Base-by-base conservation (phyloP, 2,329 filamentous ascomycete genomes). In the Cladosporium sp. region DNA sequence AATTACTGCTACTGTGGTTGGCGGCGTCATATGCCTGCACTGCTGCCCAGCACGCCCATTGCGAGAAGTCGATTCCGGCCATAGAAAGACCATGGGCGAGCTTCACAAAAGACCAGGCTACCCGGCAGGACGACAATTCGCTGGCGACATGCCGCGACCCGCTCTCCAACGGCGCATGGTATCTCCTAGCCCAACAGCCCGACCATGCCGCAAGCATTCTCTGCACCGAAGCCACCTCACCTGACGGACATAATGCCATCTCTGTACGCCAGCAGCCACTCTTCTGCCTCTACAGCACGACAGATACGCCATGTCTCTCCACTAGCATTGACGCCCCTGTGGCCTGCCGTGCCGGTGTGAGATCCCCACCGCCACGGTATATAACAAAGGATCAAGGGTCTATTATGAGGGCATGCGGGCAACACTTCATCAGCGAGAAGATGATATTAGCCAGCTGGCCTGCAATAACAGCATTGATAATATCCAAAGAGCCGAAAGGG, bases 141-240 rank as follows among this genome's bases (percentile, higher is more conserved):
- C 15, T 52, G 49, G 34, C 25, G 36, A 54, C 51, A 17, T 20
- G 10, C 9, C 15, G 17, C 25, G 39, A 25, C 39, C 51, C 39
- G 39, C 39, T 45, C 39, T 45, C 39, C 17, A 36, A 35, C 25
- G 39, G 37, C 51, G 39, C 51, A 25, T 35, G 19, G 15, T 45
- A 28, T 34, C 51, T 54, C 37, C 51, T 54, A 45, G 51, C 28
- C 51, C 42, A 39, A 15, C 37, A 35, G 51, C 51, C 51, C 37
- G 51, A 54, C 36, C 20, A 17, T 49, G 35, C 47, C 9, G 22
- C 28, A 32, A 49, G 28, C 25, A 47, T 49, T 49, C 47, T 49
- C 47, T 49, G 47, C 47, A 36, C 28, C 47, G 47, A 28, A 28
- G 28, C 28, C 28, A 25, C 42, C 13, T 19, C 19, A 20, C 28